phyloP scores from a whole-genome alignment of 2,329 filamentous ascomycete genomes.

The Amylocarpus encephaloides region DNA sequence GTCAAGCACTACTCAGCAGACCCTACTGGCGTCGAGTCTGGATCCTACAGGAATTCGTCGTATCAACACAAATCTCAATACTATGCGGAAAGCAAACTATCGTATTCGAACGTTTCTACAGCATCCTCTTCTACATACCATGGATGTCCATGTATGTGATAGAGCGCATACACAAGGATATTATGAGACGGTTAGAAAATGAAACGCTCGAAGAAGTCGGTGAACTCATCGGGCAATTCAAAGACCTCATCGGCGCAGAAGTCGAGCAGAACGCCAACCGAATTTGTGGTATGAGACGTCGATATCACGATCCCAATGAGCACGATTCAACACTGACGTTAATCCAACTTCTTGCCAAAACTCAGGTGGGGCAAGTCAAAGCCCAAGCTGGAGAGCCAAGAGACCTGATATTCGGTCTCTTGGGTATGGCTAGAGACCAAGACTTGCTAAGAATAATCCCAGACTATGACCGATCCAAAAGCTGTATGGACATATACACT shows the following conservation, averaged over 20 bases:
- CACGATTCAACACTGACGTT: background rate
- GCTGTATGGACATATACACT: background rate
- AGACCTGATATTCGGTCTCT: background rate
- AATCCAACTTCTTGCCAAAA: background rate
- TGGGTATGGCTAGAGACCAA: background rate
- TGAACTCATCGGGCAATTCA: background rate
- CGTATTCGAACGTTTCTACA: background rate
- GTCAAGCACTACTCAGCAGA: background rate
- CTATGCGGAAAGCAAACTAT: background rate
- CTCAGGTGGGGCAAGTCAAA: background rate
- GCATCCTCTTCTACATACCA: background rate
- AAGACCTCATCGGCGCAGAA: background rate
- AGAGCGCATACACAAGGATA: background rate
- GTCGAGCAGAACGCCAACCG: background rate
- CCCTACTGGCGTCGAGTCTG: background rate
- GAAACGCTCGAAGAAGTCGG: background rate
- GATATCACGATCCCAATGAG: background rate
- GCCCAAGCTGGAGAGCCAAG: background rate
- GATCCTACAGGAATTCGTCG: slow-evolving; percentile 1
- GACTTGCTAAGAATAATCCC: background rate
- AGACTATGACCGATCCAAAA: background rate
- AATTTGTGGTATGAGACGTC: background rate
- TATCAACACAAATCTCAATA: background rate
- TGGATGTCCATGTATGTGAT: background rate
- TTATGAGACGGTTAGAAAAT: background rate